Evolutionary conservation across 1,284 basidiomycete genomes (phyloP).

Genomic region (Vanrija sp.): DNA sequence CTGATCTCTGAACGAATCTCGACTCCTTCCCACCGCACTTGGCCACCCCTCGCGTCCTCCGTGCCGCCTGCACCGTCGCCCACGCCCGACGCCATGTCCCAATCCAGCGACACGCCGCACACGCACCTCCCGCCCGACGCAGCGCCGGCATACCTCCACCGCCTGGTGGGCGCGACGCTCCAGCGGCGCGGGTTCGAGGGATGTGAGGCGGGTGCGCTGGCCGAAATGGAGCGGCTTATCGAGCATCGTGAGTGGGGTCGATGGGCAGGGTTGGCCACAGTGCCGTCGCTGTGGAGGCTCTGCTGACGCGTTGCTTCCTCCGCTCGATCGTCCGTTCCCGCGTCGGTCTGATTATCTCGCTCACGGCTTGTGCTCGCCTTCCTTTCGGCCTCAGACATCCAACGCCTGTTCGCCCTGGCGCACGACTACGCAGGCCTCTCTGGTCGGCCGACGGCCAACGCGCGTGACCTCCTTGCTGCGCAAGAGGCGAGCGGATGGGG

Average conservation of each 20-base stretch:
- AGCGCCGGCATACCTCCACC: constrained; percentile 27
- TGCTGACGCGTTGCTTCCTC: too few species aligned
- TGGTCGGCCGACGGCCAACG: constrained; percentile 23
- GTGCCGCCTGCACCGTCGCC: neutral
- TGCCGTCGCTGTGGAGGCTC: too few species aligned
- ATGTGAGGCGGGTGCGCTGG: constrained; percentile 41
- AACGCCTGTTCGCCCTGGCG: constrained; percentile 30
- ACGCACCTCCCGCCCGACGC: constrained; percentile 20
- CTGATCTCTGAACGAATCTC: too few species aligned
- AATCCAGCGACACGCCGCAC: constrained; percentile 1
- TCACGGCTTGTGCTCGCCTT: too few species aligned
- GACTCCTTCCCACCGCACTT: too few species aligned
- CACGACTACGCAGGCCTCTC: constrained; percentile 30
- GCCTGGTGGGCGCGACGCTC: constrained; percentile 28
- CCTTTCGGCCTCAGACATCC: constrained; percentile 27
- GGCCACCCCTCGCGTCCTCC: constrained; percentile 19
- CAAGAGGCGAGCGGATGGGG: constrained; percentile 24
- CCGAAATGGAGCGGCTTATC: constrained; percentile 39
- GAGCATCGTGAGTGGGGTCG: constrained; percentile 34
- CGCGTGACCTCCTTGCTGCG: constrained; percentile 28
- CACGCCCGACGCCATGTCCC: neutral
- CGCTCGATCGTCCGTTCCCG: neutral
- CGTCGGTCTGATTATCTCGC: neutral
- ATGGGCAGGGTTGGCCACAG: too few species aligned
- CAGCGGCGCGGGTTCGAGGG: constrained; percentile 34